Base-by-base conservation (phyloP, 106 monocot genomes). In the Xerophyta viscosa region DNA sequence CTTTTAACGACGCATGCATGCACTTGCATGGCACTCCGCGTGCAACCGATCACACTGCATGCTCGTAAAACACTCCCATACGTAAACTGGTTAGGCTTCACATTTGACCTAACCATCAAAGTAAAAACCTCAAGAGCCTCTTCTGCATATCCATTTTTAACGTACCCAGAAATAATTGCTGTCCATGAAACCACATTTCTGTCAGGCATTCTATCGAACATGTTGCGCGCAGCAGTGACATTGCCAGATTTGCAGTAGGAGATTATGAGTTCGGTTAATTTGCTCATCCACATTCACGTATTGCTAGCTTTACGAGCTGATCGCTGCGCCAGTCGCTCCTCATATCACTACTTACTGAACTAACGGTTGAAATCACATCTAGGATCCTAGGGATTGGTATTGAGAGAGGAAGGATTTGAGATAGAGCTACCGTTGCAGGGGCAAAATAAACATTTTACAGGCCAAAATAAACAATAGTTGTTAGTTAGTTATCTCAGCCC, bases 181-280 rank as follows among this genome's bases (percentile, higher is more conserved):
- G 79, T 83, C 92, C 92, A 93, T 2, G 92, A 83, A 24, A 93
- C 80, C 10, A 84, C 63, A 61, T 55, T 75, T 52, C 71, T 66
- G 0, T 65, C 41, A 14, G 64, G 68, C 92, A 93, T 93, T 68
- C 22, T 46, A 52, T 87, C 83, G 30, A 87, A 87, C 55, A 93
- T 57, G 10, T 55, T 51, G 6, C 80, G 75, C 1, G 92, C 92
- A 27, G 70, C 41, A 13, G 2, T 29, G 21, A 71, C 11, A 22
- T 87, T 67, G 37, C 79, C 78, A 23, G 54, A 10, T 49, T 69
- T 79, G 1, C 63, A 49, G 30, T 77, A 71, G 37, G 75, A 81
- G 24, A 91, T 78, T 41, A 91, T 46, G 10, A 86, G 47, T 59
- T 82, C 82, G 23, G 75, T 91, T n/a, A n/a, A n/a, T n/a, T n/a